phyloP scores from a whole-genome alignment of 108 stramenopile species.

The Skeletonema costatum region DNA sequence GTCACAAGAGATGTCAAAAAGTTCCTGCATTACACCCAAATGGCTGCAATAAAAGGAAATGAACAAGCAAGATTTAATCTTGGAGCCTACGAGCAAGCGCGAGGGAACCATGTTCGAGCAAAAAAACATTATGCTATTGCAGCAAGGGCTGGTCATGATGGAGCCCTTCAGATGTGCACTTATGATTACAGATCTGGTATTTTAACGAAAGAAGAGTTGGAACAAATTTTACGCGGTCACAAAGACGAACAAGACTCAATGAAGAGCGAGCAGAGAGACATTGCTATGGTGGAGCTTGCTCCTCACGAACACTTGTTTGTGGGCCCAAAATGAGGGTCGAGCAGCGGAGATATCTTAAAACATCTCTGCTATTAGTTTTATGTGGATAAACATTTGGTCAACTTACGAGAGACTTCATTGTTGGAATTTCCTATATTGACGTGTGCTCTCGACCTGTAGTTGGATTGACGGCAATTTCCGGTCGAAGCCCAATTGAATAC shows the following conservation, averaged over 20 bases:
- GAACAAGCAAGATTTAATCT: neutral
- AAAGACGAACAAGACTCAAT: neutral
- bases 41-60: neutral
- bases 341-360: too few species aligned
- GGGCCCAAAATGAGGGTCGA: too few species aligned
- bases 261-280: neutral
- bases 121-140: neutral
- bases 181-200: neutral
- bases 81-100: neutral
- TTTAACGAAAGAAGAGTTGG: neutral
- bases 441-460: too few species aligned
- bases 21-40: neutral
- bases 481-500: too few species aligned
- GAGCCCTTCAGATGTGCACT: neutral
- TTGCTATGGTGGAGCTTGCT: neutral
- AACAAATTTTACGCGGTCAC: neutral
- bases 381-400: too few species aligned
- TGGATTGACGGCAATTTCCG: too few species aligned
- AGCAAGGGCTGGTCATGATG: neutral
- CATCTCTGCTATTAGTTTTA: too few species aligned
- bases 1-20: neutral
- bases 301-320: too few species aligned
- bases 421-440: too few species aligned
- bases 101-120: neutral
- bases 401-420: too few species aligned